Base-by-base conservation (phyloP, 2,329 filamentous ascomycete genomes). In the Cladosporium sp. region DNA sequence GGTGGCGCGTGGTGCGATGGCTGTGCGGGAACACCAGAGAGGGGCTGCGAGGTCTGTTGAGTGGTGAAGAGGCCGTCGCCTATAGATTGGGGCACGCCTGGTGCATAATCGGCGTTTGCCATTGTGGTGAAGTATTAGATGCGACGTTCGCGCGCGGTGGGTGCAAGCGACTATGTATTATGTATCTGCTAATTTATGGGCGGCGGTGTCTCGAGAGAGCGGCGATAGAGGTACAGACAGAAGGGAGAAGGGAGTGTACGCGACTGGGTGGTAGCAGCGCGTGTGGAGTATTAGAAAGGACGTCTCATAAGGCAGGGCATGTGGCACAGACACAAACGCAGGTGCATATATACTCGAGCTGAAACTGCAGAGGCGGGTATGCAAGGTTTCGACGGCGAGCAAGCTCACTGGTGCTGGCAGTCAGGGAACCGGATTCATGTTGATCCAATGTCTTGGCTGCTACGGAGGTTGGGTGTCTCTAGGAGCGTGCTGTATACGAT, bases 311-410 rank as follows among this genome's bases (percentile, higher is more conserved):
- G 35, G 20, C 19, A 17, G 8, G 32, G 15, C 19, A 20, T 5
- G 40, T 37, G 5, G 34, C 28, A 44, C 39, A 20, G 15, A 10
- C 32, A 19, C 40, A 32, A 20, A 22, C 10, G 28, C 17, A 9
- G 13, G 19, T 19, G 24, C 37, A 53, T 35, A 55, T 47, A 47
- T 47, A 45, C 20, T 36, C 28, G 40, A 47, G 52, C 52, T 55
- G 52, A 55, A 35, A 25, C 45, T 34, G 45, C 19, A 19, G 12
- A 35, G 22, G 24, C 10, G 15, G 10, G 12, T 24, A 50, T 50
- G 34, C 47, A 50, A 50, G 47, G 47, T 50, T 50, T 37, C 17
- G 28, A 5, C 17, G 3, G 35, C 32, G 42, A 8, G 28, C 45
- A 12, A 32, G 24, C 45, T 48, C n/a, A 48, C 15, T 48, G 25